Evolutionary conservation across 2,329 filamentous ascomycete species (phyloP).

Genomic region (Tolypocladium inflatum): DNA sequence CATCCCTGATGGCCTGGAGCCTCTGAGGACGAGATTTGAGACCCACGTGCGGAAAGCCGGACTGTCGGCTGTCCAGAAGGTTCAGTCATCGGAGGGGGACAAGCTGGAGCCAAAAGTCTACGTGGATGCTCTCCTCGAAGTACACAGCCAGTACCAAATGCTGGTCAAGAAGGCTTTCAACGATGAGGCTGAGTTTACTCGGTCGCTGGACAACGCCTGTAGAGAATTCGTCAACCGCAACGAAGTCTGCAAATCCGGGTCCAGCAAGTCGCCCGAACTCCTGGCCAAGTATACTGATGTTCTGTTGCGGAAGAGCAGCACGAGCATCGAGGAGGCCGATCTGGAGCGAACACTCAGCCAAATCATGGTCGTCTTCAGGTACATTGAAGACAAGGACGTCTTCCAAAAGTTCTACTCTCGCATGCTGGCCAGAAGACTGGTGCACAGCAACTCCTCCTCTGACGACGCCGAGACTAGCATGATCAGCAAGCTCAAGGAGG

Average conservation of each 20-base stretch:
- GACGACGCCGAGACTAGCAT: constrained; percentile 98
- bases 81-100: constrained; percentile 75
- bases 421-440: constrained; percentile 88
- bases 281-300: constrained; percentile 94
- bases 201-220: constrained; percentile 93
- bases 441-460: constrained; percentile 90
- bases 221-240: constrained; percentile 98
- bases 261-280: constrained; percentile 88
- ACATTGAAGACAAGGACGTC: constrained; percentile 99
- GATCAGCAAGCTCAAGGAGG: constrained; percentile 98
- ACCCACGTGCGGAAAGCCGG: constrained; percentile 87
- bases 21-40: constrained; percentile 79
- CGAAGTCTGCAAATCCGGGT: constrained; percentile 86
- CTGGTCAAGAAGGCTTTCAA: constrained; percentile 89
- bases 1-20: constrained; percentile 86
- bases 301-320: constrained; percentile 83
- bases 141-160: constrained; percentile 86
- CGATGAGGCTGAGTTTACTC: constrained; percentile 92
- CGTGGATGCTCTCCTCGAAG: constrained; percentile 87
- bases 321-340: constrained; percentile 87
- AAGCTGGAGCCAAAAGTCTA: constrained; percentile 94
- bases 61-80: constrained; percentile 79
- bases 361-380: constrained; percentile 99
- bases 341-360: constrained; percentile 80
- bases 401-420: constrained; percentile 99